A percentile compares a stretch with the other conserved stretches of the same genome.
Evolutionary conservation across 2,329 filamentous ascomycete genomes (phyloP).

Genomic region (Myriosclerotinia scirpicola): DNA sequence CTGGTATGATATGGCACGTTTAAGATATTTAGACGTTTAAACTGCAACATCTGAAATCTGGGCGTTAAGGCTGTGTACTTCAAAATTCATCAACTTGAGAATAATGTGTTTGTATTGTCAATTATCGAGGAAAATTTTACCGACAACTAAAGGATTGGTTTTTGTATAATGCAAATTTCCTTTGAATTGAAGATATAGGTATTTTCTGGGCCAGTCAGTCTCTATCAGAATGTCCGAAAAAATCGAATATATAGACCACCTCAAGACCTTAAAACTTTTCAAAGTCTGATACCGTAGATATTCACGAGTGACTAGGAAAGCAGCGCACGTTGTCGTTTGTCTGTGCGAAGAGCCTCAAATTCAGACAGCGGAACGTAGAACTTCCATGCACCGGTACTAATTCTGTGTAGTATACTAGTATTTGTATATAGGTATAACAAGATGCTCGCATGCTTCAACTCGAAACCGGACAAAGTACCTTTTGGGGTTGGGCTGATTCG

Average conservation of each 20-base stretch:
- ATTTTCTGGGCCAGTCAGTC: not conserved
- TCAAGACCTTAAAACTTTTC: not conserved
- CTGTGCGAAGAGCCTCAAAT: slow-evolving; percentile 6
- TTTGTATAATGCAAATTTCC: not conserved
- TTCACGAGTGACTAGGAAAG: not conserved
- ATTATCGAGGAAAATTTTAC: not conserved
- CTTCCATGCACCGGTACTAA: not conserved
- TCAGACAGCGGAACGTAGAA: not conserved
- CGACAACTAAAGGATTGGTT: not conserved
- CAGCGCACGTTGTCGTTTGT: not conserved
- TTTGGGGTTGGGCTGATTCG: not conserved
- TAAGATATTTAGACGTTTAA: slow-evolving; percentile 2
- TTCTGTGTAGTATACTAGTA: not conserved
- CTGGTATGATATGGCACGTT: not conserved
- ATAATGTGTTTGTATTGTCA: not conserved
- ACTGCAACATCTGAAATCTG: slow-evolving; percentile 3
- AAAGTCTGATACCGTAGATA: not conserved
- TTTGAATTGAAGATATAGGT: not conserved
- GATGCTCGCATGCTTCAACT: not conserved
- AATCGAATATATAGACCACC: not conserved
- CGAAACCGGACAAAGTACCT: not conserved
- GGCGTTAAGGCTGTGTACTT: slow-evolving; percentile 2
- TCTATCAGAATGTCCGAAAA: not conserved
- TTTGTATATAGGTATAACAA: not conserved
- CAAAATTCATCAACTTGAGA: slow-evolving; percentile 15